Evolutionary conservation across 208 protist species (phyloP).

Genomic region (Trypanosomatidae sp.): DNA sequence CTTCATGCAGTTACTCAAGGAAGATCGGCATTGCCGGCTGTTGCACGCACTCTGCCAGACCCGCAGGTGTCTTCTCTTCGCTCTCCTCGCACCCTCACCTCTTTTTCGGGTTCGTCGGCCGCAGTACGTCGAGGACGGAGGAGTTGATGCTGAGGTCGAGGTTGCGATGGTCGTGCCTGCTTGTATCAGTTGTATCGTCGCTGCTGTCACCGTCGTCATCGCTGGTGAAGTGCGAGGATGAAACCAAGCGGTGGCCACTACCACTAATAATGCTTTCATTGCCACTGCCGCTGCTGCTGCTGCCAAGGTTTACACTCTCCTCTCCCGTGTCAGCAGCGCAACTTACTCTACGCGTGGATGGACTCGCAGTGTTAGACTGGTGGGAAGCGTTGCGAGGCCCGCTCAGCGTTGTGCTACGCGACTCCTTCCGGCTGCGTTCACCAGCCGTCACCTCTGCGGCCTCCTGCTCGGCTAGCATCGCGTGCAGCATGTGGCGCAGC

Average conservation of each 20-base stretch:
- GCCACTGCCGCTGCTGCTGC: conserved; percentile 10
- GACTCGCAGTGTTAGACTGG: neutral
- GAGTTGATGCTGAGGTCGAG: conserved; percentile 15
- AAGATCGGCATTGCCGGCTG: neutral
- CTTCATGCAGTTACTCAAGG: neutral
- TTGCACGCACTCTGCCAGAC: neutral
- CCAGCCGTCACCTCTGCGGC: neutral
- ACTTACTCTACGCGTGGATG: neutral
- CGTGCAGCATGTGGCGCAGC: conserved; percentile 16
- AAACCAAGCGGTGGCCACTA: neutral
- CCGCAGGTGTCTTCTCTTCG: neutral
- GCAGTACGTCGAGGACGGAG: conserved; percentile 15
- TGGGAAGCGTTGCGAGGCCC: neutral
- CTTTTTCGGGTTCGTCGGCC: conserved; percentile 18
- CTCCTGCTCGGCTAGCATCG: conserved; percentile 15
- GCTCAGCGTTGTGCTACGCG: neutral
- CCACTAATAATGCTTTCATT: neutral
- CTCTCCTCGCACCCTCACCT: neutral
- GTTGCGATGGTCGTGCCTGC: neutral
- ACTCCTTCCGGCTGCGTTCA: neutral
- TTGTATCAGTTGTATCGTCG: neutral
- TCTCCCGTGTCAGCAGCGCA: neutral
- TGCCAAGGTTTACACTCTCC: conserved; percentile 3
- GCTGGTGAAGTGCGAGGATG: neutral
- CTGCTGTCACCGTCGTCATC: neutral